Conservation (phyloP, 1,284 basidiomycete species). For the Entoloma clypeatum region DNA sequence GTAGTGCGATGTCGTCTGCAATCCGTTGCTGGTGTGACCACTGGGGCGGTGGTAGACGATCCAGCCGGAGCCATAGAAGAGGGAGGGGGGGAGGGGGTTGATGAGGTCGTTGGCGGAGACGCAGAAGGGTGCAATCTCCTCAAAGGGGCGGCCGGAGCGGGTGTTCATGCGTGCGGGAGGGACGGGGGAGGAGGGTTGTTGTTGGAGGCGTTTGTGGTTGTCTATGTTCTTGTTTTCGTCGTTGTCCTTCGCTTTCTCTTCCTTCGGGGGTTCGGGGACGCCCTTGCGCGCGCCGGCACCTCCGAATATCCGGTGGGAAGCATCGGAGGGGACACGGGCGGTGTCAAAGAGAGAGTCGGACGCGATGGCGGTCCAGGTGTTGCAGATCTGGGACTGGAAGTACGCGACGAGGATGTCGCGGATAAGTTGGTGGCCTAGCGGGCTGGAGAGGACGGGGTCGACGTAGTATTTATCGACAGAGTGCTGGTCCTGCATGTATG, state of each 20-base stretch:
- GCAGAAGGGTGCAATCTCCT: constrained; percentile 87
- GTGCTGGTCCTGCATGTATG: constrained; percentile 74
- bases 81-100: constrained; percentile 84
- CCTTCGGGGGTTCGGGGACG: constrained; percentile 41
- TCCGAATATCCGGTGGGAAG: constrained; percentile 62
- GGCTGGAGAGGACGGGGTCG: constrained; percentile 81
- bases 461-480: constrained; percentile 71
- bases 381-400: constrained; percentile 83
- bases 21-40: constrained; percentile 36
- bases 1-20: constrained; percentile 69
- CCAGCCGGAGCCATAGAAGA: constrained; percentile 93
- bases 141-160: constrained; percentile 61
- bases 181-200: constrained; percentile 55
- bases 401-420: constrained; percentile 85
- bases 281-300: constrained; percentile 70
- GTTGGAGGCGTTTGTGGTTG: constrained; percentile 27
- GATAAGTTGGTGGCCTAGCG: constrained; percentile 78
- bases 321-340: constrained; percentile 37
- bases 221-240: constrained; percentile 24
- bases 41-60: constrained; percentile 51
- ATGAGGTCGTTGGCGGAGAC: constrained; percentile 92
- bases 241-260: constrained; percentile 27
- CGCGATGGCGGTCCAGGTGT: constrained; percentile 77
- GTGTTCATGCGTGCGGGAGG: constrained; percentile 75
- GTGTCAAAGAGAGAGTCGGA: constrained; percentile 64